phyloP scores from a whole-genome alignment of 257 asterid species.

The Fraxinus americana region DNA sequence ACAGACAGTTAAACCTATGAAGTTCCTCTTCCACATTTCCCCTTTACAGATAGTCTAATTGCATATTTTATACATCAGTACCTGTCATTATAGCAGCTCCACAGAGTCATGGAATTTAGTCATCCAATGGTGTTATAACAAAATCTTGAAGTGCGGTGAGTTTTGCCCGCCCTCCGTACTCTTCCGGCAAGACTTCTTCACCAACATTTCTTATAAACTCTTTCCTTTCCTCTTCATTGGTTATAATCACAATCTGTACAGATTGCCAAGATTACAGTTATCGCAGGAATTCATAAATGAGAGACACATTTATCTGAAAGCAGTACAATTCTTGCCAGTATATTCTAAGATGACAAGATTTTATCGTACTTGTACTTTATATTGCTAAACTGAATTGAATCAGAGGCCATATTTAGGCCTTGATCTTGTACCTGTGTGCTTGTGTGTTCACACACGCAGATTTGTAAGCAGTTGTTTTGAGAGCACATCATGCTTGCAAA shows the following conservation, averaged over 20 bases:
- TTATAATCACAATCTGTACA: constrained; percentile 58
- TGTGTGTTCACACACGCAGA: not conserved
- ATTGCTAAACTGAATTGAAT: not conserved
- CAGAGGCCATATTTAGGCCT: not conserved
- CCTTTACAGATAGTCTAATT: not conserved
- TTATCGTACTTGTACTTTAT: too few relatives aligned
- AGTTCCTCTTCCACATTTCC: too few relatives aligned
- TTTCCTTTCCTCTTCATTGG: constrained; percentile 54
- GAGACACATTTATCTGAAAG: not conserved
- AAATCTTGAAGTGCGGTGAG: constrained; percentile 56
- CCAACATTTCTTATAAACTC: constrained; percentile 50
- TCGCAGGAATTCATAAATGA: not conserved
- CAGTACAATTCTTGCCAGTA: not conserved
- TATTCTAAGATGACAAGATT: too few relatives aligned
- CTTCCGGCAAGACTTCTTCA: constrained; percentile 70
- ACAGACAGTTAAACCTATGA: not conserved
- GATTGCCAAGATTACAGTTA: not conserved
- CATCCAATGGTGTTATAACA: constrained; percentile 29
- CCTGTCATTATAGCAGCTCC: constrained; percentile 5
- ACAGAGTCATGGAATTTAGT: constrained; percentile 10
- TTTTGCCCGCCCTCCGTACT: constrained; percentile 69
- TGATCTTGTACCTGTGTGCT: not conserved
- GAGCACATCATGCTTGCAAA: too few relatives aligned
- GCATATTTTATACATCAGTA: not conserved
- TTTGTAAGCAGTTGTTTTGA: not conserved